A percentile compares a stretch with the other conserved stretches of the same genome.
These are phyloP conservation scores for Colletotrichum sansevieriae DNA, from an alignment of 2,329 filamentous ascomycete genomes.

Conservation along the genomic window DNA sequence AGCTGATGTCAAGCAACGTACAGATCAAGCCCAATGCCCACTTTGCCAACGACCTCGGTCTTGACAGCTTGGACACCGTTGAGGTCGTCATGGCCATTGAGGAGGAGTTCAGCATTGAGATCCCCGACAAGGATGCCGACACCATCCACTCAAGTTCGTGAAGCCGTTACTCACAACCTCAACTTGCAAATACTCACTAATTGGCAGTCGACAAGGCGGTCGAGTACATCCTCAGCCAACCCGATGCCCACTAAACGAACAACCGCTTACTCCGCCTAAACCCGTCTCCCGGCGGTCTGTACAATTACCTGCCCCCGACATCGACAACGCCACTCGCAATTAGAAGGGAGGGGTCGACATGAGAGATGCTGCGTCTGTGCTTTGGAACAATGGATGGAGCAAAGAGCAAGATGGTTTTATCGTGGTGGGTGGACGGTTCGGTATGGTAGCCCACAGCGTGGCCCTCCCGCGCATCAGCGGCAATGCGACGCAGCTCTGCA, in stretches of 20 bases:
- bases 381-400: conserved; percentile 14
- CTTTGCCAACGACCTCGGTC: conserved; percentile 96
- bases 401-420: conserved; percentile 25
- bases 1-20: conserved; percentile 3
- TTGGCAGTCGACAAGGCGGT: conserved; percentile 89
- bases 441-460: conserved; percentile 34
- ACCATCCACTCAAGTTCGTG: conserved; percentile 90
- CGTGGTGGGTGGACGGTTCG: conserved; percentile 26
- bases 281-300: conserved; percentile 41
- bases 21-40: conserved; percentile 88
- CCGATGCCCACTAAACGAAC: conserved; percentile 79
- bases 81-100: conserved; percentile 99
- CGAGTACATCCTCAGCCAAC: conserved; percentile 92
- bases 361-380: conserved; percentile 31
- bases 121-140: conserved; percentile 97
- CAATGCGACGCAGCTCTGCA: conserved; percentile 44
- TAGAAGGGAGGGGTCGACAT: conserved; percentile 26
- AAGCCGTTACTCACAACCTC: not conserved
- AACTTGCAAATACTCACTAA: conserved; percentile 28
- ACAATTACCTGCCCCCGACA: conserved; percentile 40
- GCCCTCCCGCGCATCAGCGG: conserved; percentile 21
- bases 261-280: conserved; percentile 21
- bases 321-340: conserved; percentile 41
- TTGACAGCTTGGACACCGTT: conserved; percentile 98
- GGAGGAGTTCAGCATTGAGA: conserved; percentile 95